phyloP scores from a whole-genome alignment of 2,329 filamentous ascomycete genomes.

The Botrytis aclada region DNA sequence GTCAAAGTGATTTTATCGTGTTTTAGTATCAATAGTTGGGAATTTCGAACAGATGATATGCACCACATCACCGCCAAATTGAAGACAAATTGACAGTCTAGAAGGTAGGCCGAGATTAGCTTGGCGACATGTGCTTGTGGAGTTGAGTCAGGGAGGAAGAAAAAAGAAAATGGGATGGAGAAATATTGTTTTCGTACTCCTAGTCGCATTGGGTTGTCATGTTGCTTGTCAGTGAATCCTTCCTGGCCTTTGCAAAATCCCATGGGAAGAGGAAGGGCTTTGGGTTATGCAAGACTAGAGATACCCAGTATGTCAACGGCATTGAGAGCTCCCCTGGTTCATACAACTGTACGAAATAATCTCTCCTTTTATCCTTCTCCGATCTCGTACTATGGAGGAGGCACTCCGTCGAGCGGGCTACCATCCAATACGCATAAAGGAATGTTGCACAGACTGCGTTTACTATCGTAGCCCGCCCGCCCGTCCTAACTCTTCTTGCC shows the following conservation, averaged over 20 bases:
- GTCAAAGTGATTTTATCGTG: neutral
- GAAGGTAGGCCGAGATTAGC: neutral
- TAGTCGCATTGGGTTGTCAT: neutral
- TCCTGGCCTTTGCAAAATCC: neutral
- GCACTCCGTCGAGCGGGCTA: neutral
- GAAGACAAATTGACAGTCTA: neutral
- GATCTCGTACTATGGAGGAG: neutral
- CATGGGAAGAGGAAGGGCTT: neutral
- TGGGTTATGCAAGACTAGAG: neutral
- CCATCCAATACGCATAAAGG: neutral
- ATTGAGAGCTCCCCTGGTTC: neutral
- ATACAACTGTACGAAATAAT: constrained; percentile 2
- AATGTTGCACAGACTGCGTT: constrained; percentile 2
- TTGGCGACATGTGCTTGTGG: neutral
- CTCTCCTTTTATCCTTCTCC: neutral
- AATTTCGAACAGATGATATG: neutral
- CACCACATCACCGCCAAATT: neutral
- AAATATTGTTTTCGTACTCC: neutral
- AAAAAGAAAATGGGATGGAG: neutral
- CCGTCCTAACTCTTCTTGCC: neutral
- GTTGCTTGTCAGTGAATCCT: neutral
- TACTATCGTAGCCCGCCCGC: neutral
- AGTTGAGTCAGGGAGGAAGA: neutral
- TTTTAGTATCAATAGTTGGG: neutral
- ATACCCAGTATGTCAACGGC: neutral